Evolutionary conservation across 1,284 basidiomycete genomes (phyloP).

Genomic region (Cryptococcus amylolentus): DNA sequence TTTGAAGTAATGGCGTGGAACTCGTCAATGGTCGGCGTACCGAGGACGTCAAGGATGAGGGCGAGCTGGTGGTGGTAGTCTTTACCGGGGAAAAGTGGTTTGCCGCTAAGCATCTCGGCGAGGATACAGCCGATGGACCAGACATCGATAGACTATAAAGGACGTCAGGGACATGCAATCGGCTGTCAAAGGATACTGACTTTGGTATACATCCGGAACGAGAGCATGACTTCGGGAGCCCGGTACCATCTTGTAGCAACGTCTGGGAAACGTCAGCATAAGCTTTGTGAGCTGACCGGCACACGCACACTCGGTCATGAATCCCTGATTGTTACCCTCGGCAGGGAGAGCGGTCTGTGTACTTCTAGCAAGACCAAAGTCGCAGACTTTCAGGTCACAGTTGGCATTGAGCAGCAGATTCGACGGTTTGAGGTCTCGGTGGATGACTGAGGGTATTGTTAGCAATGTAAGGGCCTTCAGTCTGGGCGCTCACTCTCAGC

Average conservation of each 20-base stretch:
- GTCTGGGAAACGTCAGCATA: conserved; percentile 53
- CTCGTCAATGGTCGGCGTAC: conserved; percentile 87
- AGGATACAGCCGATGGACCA: conserved; percentile 98
- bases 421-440: conserved; percentile 92
- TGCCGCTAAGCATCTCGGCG: conserved; percentile 92
- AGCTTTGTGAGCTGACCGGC: neutral
- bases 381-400: conserved; percentile 92
- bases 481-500: conserved; percentile 58
- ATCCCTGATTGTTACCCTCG: conserved; percentile 69
- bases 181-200: conserved; percentile 47
- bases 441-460: conserved; percentile 61
- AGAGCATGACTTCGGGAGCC: conserved; percentile 93
- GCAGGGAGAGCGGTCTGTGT: conserved; percentile 80
- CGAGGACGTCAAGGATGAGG: conserved; percentile 83
- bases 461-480: neutral
- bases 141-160: conserved; percentile 71
- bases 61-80: conserved; percentile 95
- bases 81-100: conserved; percentile 91
- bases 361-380: conserved; percentile 85
- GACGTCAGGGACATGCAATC: conserved; percentile 3
- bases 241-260: conserved; percentile 88
- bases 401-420: conserved; percentile 94
- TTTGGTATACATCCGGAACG: conserved; percentile 94
- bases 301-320: conserved; percentile 65
- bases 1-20: conserved; percentile 85